These are phyloP conservation scores for Yueomyces sp. DNA, from an alignment of 805 yeast species.

Conservation along the genomic window DNA sequence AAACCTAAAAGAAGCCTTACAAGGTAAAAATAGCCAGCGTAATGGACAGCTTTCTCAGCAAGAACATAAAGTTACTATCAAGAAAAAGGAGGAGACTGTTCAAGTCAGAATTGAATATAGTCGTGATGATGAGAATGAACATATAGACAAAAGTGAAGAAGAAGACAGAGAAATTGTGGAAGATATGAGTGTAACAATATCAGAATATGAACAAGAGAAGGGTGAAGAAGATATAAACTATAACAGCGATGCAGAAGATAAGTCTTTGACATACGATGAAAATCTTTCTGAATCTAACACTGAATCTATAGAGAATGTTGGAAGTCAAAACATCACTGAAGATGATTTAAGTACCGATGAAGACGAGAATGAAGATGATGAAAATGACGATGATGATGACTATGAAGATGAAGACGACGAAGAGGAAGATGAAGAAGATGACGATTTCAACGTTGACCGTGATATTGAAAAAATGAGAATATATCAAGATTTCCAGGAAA, in stretches of 20 bases:
- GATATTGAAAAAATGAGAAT: conserved; percentile 22
- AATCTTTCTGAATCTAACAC: conserved; percentile 4
- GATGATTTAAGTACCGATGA: conserved; percentile 9
- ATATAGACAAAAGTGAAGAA: background rate
- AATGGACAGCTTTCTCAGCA: background rate
- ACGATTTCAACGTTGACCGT: conserved; percentile 19
- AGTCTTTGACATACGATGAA: conserved; percentile 19
- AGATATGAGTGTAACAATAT: background rate
- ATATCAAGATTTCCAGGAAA: conserved; percentile 27
- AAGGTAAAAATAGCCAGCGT: background rate
- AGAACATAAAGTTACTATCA: background rate
- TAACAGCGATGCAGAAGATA: conserved; percentile 14
- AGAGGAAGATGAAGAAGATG: conserved; percentile 16
- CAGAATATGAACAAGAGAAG: conserved; percentile 7
- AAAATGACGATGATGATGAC: conserved; percentile 6
- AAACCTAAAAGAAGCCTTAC: conserved; percentile 16
- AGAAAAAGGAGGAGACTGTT: background rate
- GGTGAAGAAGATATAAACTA: conserved; percentile 11
- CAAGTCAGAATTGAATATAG: background rate
- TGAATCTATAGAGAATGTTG: conserved; percentile 5
- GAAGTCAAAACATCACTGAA: conserved; percentile 4
- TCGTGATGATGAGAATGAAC: conserved; percentile 1
- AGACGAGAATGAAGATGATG: conserved; percentile 8
- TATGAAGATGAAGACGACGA: conserved; percentile 8
- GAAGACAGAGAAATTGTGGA: conserved; percentile 2